phyloP scores from a whole-genome alignment of 2,329 filamentous ascomycete species.

The Talaromyces amestolkiae region DNA sequence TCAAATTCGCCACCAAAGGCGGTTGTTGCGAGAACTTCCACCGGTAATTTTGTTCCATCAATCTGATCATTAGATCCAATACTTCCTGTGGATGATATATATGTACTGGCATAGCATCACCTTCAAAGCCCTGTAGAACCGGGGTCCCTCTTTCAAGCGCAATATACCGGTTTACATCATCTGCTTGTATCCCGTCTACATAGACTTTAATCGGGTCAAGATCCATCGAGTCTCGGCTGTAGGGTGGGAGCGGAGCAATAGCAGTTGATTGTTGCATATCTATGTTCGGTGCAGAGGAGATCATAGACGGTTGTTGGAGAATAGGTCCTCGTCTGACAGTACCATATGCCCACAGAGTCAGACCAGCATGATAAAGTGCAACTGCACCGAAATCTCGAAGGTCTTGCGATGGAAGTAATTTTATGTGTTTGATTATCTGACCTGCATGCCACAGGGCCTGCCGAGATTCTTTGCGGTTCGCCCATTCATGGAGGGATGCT shows the following conservation, averaged over 20 bases:
- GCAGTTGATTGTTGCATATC: slow-evolving; percentile 64
- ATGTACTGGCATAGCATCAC: neutral
- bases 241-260: slow-evolving; percentile 64
- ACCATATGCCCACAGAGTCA: slow-evolving; percentile 16
- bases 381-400: slow-evolving; percentile 18
- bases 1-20: slow-evolving; percentile 14
- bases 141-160: slow-evolving; percentile 16
- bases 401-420: neutral
- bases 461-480: slow-evolving; percentile 10
- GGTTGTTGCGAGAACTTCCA: slow-evolving; percentile 4
- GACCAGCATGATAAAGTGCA: slow-evolving; percentile 11
- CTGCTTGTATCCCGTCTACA: neutral
- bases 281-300: slow-evolving; percentile 56
- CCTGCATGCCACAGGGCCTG: slow-evolving; percentile 11
- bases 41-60: slow-evolving; percentile 30
- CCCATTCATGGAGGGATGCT: slow-evolving; percentile 5
- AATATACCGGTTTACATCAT: slow-evolving; percentile 18
- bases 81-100: slow-evolving; percentile 13
- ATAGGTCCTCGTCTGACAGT: neutral
- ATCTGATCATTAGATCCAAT: slow-evolving; percentile 15
- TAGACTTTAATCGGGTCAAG: neutral
- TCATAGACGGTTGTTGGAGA: neutral
- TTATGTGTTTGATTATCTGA: slow-evolving; percentile 7
- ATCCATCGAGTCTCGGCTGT: slow-evolving; percentile 42
- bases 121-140: neutral